These are phyloP conservation scores for Asterionellopsis glacialis DNA, from an alignment of 108 stramenopile genomes.

Conservation along the genomic window DNA sequence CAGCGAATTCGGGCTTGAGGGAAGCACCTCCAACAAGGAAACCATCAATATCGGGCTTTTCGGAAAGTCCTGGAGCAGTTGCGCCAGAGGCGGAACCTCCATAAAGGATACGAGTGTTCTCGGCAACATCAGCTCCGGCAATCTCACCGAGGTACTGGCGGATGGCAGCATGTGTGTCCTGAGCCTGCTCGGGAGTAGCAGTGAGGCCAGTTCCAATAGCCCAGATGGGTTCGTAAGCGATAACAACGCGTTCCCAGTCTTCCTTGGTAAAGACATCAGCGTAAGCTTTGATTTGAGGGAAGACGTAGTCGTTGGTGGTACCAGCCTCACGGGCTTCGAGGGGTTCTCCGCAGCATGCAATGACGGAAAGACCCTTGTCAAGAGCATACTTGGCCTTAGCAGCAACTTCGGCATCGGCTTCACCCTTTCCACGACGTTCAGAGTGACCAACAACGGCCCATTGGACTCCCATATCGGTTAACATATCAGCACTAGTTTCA, in stretches of 20 bases:
- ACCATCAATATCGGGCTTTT: constrained; percentile 98
- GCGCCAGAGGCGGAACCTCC: constrained; percentile 90
- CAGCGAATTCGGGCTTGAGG: constrained; percentile 95
- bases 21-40: constrained; percentile 99
- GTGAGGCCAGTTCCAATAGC: constrained; percentile 98
- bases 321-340: constrained; percentile 93
- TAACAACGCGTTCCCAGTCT: constrained; percentile 85
- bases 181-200: constrained; percentile 95
- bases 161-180: constrained; percentile 87
- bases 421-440: constrained; percentile 95
- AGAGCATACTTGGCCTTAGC: constrained; percentile 94
- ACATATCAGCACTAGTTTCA: constrained; percentile 96
- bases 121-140: constrained; percentile 85
- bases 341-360: constrained; percentile 99
- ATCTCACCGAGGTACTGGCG: constrained; percentile 81
- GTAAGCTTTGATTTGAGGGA: constrained; percentile 95
- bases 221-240: constrained; percentile 96
- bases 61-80: constrained; percentile 90
- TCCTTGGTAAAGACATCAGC: constrained; percentile 82
- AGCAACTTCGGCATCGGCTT: constrained; percentile 86
- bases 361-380: constrained; percentile 87
- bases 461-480: constrained; percentile 89
- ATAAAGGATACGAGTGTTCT: constrained; percentile 87
- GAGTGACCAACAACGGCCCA: constrained; percentile 97
- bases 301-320: constrained; percentile 96